A percentile compares a stretch with the other conserved stretches of the same genome.
Evolutionary conservation across 805 yeast genomes (phyloP).

Genomic region (Candida piceae): DNA sequence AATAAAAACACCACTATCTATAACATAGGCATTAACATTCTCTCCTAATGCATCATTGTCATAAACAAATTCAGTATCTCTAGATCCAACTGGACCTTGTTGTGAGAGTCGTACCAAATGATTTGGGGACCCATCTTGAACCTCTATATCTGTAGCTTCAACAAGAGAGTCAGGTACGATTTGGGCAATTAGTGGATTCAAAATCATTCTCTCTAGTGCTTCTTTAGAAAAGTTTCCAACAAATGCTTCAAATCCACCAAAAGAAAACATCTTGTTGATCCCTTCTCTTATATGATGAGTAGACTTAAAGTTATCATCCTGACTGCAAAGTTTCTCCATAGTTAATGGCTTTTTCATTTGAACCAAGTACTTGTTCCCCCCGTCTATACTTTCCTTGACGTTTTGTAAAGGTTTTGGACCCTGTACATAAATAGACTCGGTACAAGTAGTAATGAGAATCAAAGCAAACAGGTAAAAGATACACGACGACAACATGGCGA

Average conservation of each 20-base stretch:
- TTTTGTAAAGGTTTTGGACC: no score
- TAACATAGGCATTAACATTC: constrained; percentile 66
- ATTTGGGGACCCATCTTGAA: constrained; percentile 35
- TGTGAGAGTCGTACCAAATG: constrained; percentile 66
- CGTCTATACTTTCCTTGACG: no score
- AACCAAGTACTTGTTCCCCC: constrained; percentile 46
- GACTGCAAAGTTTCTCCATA: constrained; percentile 41
- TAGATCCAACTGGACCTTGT: constrained; percentile 25
- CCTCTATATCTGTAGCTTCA: constrained; percentile 45
- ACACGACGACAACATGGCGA: no score
- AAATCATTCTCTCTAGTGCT: constrained; percentile 41
- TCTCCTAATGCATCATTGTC: constrained; percentile 45
- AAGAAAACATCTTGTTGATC: constrained; percentile 49
- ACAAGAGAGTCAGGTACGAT: constrained; percentile 63
- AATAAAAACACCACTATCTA: constrained; percentile 77
- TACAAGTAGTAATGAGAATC: no score
- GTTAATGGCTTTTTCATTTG: constrained; percentile 47
- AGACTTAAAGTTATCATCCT: constrained; percentile 32
- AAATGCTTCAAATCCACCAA: constrained; percentile 70
- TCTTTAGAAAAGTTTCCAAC: constrained; percentile 54
- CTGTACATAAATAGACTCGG: no score
- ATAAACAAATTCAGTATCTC: constrained; percentile 42
- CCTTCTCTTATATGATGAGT: constrained; percentile 40
- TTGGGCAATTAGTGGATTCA: constrained; percentile 61
- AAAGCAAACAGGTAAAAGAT: no score